These are phyloP conservation scores for Chrysochromulina parva DNA, from an alignment of 78 protist species.

Conservation along the genomic window DNA sequence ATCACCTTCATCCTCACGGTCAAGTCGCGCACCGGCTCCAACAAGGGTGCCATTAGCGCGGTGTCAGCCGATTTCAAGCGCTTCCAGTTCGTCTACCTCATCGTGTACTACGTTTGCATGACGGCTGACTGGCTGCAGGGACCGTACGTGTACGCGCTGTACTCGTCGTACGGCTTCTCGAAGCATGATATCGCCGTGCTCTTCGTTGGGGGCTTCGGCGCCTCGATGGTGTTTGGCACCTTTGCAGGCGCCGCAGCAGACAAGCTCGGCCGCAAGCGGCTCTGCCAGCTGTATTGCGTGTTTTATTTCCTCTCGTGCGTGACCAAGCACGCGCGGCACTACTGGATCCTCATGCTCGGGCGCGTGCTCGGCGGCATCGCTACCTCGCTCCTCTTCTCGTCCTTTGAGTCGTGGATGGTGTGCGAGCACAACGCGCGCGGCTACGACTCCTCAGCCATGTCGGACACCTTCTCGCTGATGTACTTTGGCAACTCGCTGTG, in stretches of 20 bases:
- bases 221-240: conserved; percentile 87
- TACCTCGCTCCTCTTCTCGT: conserved; percentile 90
- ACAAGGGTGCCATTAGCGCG: too few relatives aligned
- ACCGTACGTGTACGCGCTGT: conserved; percentile 92
- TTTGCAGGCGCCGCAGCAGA: conserved; percentile 89
- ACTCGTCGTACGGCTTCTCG: conserved; percentile 80
- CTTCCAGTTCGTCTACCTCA: conserved; percentile 52
- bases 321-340: conserved; percentile 71
- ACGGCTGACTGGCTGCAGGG: conserved; percentile 95
- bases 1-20: too few relatives aligned
- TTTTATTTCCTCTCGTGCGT: conserved; percentile 71
- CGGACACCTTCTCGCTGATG: conserved; percentile 76
- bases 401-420: conserved; percentile 95
- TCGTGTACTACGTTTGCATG: conserved; percentile 41
- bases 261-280: conserved; percentile 75
- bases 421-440: conserved; percentile 50
- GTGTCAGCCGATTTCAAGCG: not conserved
- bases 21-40: too few relatives aligned
- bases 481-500: conserved; percentile 69
- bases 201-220: conserved; percentile 87
- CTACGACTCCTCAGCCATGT: not conserved
- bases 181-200: conserved; percentile 74
- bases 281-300: conserved; percentile 63
- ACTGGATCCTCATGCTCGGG: conserved; percentile 78
- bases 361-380: conserved; percentile 90